Percentiles rank a stretch among this genome's conserved stretches.
These are phyloP conservation scores for Euphorbia peplus DNA, from an alignment of 345 rosid genomes.

Conservation along the genomic window DNA sequence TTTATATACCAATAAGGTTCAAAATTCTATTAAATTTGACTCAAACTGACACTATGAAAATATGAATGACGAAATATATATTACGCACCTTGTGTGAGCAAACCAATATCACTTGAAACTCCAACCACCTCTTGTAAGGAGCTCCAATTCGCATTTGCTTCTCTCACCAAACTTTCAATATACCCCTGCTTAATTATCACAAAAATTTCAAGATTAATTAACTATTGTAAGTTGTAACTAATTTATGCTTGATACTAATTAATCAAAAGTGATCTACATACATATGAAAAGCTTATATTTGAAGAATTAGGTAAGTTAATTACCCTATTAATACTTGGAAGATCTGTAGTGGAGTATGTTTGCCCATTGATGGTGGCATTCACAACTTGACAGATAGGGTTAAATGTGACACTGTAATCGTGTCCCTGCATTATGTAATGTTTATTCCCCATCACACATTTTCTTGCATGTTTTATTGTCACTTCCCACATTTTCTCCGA, in stretches of 20 bases:
- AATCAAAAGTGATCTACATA: no score
- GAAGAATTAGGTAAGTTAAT: no score
- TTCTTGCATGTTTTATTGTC: slow-evolving; percentile 66
- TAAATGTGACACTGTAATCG: slow-evolving; percentile 36
- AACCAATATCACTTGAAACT: slow-evolving; percentile 36
- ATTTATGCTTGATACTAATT: no score
- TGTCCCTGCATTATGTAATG: slow-evolving; percentile 35
- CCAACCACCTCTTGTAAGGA: slow-evolving; percentile 47
- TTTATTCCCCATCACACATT: slow-evolving; percentile 60
- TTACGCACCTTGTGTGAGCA: slow-evolving; percentile 55
- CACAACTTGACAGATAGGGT: slow-evolving; percentile 68
- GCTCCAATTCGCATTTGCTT: slow-evolving; percentile 55
- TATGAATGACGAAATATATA: no score
- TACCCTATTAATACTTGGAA: slow-evolving; percentile 41
- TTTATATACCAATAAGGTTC: no score
- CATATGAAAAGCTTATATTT: no score
- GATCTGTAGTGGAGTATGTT: slow-evolving; percentile 32
- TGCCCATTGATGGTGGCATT: slow-evolving; percentile 47
- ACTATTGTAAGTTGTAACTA: no score
- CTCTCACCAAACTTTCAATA: slow-evolving; percentile 46
- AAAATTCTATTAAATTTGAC: no score
- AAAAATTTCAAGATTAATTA: background rate
- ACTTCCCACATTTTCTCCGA: slow-evolving; percentile 81
- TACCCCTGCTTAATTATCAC: slow-evolving; percentile 41
- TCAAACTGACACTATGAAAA: no score